These are phyloP conservation scores for Rostrohypoxylon terebratum DNA, from an alignment of 495 filamentous ascomycete genomes.

Conservation along the genomic window DNA sequence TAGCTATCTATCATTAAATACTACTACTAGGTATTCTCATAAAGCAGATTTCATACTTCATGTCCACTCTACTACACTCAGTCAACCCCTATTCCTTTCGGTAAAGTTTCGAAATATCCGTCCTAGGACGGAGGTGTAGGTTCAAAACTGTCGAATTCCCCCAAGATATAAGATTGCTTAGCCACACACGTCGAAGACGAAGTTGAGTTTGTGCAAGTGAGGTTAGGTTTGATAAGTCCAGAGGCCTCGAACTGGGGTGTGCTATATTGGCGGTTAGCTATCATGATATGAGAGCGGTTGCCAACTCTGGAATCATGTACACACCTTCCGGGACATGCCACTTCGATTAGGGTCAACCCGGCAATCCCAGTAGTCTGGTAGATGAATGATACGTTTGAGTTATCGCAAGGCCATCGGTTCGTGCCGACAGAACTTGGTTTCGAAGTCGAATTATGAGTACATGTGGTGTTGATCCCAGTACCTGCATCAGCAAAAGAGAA, in stretches of 20 bases:
- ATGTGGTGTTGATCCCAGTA: conserved; percentile 44
- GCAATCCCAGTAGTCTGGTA: conserved; percentile 43
- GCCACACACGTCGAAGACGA: conserved; percentile 34
- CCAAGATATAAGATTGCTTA: conserved; percentile 29
- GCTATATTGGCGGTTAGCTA: conserved; percentile 25
- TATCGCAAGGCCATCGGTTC: conserved; percentile 47
- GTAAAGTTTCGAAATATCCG: not conserved
- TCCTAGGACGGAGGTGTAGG: conserved; percentile 23
- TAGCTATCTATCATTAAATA: conserved; percentile 5
- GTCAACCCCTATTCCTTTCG: not conserved
- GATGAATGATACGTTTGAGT: conserved; percentile 40
- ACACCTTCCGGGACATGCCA: conserved; percentile 44
- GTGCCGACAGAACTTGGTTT: conserved; percentile 28
- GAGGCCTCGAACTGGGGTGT: conserved; percentile 34
- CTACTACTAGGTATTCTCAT: not conserved
- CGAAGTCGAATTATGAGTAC: conserved; percentile 43
- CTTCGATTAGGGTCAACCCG: conserved; percentile 42
- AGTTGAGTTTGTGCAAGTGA: conserved; percentile 40
- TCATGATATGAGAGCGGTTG: not conserved
- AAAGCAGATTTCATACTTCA: not conserved
- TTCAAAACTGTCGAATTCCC: conserved; percentile 37
- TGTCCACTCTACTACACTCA: not conserved
- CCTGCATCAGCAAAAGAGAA: conserved; percentile 43
- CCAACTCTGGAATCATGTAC: conserved; percentile 18
- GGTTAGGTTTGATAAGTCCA: conserved; percentile 25